These are phyloP conservation scores for Lathyrus oleraceus DNA, from an alignment of 306 rosid species.

Conservation along the genomic window DNA sequence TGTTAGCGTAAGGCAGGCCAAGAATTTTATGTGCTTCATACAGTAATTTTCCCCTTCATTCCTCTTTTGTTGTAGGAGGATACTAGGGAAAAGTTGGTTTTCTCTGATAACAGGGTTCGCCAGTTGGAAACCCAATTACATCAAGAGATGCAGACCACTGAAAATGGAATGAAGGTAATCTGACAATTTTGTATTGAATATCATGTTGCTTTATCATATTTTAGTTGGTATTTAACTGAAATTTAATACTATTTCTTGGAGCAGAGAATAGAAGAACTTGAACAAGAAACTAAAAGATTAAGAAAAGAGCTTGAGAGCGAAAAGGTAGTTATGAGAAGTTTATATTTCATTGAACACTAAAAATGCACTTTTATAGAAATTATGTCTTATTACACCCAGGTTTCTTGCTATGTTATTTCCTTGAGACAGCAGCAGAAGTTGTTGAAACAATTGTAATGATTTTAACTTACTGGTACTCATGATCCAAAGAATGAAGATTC, in stretches of 20 bases:
- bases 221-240: constrained; percentile 34
- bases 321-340: constrained; percentile 70
- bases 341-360: constrained; percentile 18
- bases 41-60: constrained; percentile 27
- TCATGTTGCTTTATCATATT: constrained; percentile 22
- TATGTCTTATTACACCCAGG: constrained; percentile 4
- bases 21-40: neutral
- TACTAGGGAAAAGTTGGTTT: constrained; percentile 77
- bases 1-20: constrained; percentile 15
- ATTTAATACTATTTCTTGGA: constrained; percentile 40
- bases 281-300: constrained; percentile 58
- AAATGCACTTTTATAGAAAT: neutral
- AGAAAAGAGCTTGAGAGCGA: constrained; percentile 82
- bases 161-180: constrained; percentile 64
- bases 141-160: constrained; percentile 65
- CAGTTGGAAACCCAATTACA: constrained; percentile 76
- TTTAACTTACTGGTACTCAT: constrained; percentile 2
- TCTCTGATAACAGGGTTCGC: constrained; percentile 79
- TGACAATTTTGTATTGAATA: neutral
- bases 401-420: constrained; percentile 26
- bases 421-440: constrained; percentile 24
- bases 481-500: constrained; percentile 26
- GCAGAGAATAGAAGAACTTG: constrained; percentile 83
- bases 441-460: constrained; percentile 2
- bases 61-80: constrained; percentile 69